A percentile compares a stretch with the other conserved stretches of the same genome.
phyloP scores from a whole-genome alignment of 2,329 filamentous ascomycete genomes.

The Monilinia laxa region DNA sequence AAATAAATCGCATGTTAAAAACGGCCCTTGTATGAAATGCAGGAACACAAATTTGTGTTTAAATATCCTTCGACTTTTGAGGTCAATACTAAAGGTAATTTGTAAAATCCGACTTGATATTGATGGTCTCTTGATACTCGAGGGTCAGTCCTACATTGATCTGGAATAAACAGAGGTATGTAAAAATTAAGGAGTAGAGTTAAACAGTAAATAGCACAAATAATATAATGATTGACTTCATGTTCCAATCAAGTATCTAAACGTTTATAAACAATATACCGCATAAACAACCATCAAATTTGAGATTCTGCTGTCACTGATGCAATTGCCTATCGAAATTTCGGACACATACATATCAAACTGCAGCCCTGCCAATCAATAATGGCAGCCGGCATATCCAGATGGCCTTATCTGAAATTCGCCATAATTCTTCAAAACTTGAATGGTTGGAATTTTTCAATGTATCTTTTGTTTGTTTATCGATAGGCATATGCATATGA shows the following conservation, averaged over 20 bases:
- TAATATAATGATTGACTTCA: too few relatives aligned
- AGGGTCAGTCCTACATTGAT: background rate
- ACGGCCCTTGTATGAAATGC: background rate
- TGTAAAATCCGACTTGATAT: background rate
- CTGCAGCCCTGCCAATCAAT: background rate
- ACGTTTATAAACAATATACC: too few relatives aligned
- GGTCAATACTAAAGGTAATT: background rate
- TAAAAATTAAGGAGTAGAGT: background rate
- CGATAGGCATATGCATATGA: background rate
- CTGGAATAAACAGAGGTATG: background rate
- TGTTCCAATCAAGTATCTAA: too few relatives aligned
- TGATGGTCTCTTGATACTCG: background rate
- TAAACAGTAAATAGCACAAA: too few relatives aligned
- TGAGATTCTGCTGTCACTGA: background rate
- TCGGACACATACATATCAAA: background rate
- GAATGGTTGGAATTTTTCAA: background rate
- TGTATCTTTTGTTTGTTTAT: background rate
- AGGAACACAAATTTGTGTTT: background rate
- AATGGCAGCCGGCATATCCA: background rate
- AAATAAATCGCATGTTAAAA: background rate
- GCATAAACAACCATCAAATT: background rate
- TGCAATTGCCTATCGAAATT: background rate
- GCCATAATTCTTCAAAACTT: background rate
- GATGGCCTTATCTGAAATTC: background rate
- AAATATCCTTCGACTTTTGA: background rate